Conservation (phyloP, 108 stramenopile species). For the Thalassiosira profunda region DNA sequence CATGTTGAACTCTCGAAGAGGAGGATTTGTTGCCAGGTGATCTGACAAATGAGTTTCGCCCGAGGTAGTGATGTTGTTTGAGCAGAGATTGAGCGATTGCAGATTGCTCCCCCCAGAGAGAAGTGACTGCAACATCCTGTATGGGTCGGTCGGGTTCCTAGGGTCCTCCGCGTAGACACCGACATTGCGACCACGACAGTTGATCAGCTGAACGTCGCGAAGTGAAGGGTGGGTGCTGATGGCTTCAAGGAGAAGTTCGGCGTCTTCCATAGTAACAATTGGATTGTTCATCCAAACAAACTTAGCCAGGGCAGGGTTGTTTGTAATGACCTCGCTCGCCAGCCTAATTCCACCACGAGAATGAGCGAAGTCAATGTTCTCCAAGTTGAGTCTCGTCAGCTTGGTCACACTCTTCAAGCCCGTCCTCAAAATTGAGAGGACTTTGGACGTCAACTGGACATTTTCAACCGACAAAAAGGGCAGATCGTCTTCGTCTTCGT, state of each 20-base stretch:
- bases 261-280: neutral
- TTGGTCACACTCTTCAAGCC: neutral
- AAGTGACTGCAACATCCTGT: neutral
- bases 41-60: neutral
- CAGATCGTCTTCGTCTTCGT: too few species aligned
- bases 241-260: neutral
- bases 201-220: neutral
- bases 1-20: neutral
- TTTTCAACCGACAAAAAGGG: neutral
- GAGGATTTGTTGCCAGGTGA: neutral
- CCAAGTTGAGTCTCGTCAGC: neutral
- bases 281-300: neutral
- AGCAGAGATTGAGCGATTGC: neutral
- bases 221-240: neutral
- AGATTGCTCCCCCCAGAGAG: neutral
- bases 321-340: neutral
- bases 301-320: neutral
- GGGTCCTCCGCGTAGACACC: too few species aligned
- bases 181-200: neutral
- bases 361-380: neutral
- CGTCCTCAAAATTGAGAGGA: neutral
- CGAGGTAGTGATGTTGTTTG: neutral
- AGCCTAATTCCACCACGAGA: too few species aligned
- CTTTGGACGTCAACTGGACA: neutral
- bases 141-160: too few species aligned